Conservation (phyloP, 176 grass and related monocot genomes). For the Oropetium thomaeum region DNA sequence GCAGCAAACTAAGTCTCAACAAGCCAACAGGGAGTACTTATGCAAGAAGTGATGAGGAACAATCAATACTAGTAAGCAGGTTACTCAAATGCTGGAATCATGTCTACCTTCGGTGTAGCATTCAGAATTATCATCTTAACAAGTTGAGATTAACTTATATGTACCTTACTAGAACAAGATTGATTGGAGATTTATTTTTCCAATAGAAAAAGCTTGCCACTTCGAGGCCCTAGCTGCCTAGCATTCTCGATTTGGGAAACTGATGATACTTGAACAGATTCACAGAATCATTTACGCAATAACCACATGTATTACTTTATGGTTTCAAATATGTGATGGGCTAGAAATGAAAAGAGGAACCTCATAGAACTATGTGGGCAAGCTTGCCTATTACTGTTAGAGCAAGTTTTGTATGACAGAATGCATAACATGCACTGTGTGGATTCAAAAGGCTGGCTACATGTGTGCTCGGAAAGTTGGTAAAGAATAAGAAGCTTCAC, state of each 20-base stretch:
- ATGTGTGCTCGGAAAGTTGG: neutral
- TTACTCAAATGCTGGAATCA: constrained; percentile 23
- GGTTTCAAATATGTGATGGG: neutral
- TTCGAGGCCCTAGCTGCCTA: too few relatives aligned
- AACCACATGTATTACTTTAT: too few relatives aligned
- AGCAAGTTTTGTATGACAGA: neutral
- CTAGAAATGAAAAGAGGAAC: neutral
- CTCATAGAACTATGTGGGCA: neutral
- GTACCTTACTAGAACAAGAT: too few relatives aligned
- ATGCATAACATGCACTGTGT: neutral
- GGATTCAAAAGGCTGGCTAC: neutral
- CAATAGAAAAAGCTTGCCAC: too few relatives aligned
- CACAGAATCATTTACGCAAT: too few relatives aligned
- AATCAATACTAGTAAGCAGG: neutral
- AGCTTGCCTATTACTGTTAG: neutral
- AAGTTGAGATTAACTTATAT: neutral
- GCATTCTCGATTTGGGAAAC: too few relatives aligned
- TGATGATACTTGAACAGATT: too few relatives aligned
- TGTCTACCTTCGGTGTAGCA: constrained; percentile 10
- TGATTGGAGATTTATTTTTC: too few relatives aligned
- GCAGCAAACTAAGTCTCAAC: neutral
- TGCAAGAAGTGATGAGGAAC: neutral
- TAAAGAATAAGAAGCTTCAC: too few relatives aligned
- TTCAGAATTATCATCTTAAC: neutral
- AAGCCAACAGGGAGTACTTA: neutral